These are phyloP conservation scores for Magnaporthiopsis incrustans DNA, from an alignment of 2,329 filamentous ascomycete genomes.

Conservation along the genomic window DNA sequence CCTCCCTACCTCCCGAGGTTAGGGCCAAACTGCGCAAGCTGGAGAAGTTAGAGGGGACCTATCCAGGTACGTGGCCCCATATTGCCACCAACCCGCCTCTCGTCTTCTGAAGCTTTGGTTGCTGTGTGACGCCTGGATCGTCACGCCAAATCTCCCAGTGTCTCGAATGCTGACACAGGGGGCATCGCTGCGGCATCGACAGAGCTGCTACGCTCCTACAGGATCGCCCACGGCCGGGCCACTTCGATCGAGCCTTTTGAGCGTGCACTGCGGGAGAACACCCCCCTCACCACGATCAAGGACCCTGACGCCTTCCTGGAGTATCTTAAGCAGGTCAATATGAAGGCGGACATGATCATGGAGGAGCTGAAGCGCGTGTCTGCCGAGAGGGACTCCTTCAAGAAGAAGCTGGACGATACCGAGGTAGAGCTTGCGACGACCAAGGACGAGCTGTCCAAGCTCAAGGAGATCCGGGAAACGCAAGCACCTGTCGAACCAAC, in stretches of 20 bases:
- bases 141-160: conserved; percentile 4
- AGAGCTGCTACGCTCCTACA: conserved; percentile 88
- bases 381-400: conserved; percentile 69
- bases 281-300: conserved; percentile 77
- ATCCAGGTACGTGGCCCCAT: conserved; percentile 37
- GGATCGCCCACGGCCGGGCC: conserved; percentile 80
- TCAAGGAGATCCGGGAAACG: conserved; percentile 29
- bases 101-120: not conserved
- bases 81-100: not conserved
- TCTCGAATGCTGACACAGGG: not conserved
- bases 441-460: conserved; percentile 45
- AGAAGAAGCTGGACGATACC: conserved; percentile 62
- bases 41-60: conserved; percentile 83
- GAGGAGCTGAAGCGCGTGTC: conserved; percentile 86
- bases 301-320: conserved; percentile 81
- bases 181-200: not conserved
- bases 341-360: conserved; percentile 88
- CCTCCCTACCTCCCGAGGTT: conserved; percentile 59
- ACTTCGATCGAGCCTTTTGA: conserved; percentile 91
- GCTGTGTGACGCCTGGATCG: conserved; percentile 6
- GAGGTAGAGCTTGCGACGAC: conserved; percentile 8
- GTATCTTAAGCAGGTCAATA: conserved; percentile 78
- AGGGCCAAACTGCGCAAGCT: conserved; percentile 70
- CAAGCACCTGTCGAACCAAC: conserved; percentile 21
- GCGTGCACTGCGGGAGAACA: conserved; percentile 82